Evolutionary conservation across 1,139 yeast genomes (phyloP).

Genomic region (Debaryomyces psychrophilus): DNA sequence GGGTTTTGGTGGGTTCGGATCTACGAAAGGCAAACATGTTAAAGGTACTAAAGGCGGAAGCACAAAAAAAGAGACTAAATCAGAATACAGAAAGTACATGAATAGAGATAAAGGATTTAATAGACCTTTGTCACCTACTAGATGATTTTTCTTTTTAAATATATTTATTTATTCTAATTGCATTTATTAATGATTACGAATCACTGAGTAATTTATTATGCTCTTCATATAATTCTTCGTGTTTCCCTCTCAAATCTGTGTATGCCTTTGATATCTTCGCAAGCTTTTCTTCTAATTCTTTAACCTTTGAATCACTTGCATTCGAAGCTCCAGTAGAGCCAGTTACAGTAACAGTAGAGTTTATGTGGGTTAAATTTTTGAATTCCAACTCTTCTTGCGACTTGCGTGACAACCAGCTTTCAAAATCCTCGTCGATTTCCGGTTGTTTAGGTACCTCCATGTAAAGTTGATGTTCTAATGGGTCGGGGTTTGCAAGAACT

Average conservation of each 20-base stretch:
- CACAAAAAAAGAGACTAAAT: slow-evolving; percentile 42
- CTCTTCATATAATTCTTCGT: slow-evolving; percentile 60
- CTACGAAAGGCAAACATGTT: slow-evolving; percentile 65
- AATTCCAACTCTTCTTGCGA: slow-evolving; percentile 57
- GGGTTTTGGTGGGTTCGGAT: slow-evolving; percentile 66
- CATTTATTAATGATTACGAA: slow-evolving; percentile 8
- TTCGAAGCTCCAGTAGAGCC: slow-evolving; percentile 13
- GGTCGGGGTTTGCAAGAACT: slow-evolving; percentile 48
- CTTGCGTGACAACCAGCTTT: slow-evolving; percentile 49
- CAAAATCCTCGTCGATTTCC: slow-evolving; percentile 25
- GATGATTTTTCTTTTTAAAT: slow-evolving; percentile 2
- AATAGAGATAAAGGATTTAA: slow-evolving; percentile 65
- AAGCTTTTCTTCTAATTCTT: slow-evolving; percentile 49
- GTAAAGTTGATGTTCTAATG: slow-evolving; percentile 53
- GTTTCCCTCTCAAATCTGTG: slow-evolving; percentile 57
- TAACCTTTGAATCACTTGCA: slow-evolving; percentile 12
- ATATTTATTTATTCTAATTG: slow-evolving; percentile 8
- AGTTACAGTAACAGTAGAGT: slow-evolving; percentile 34
- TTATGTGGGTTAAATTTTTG: slow-evolving; percentile 40
- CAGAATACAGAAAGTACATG: slow-evolving; percentile 69
- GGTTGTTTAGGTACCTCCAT: slow-evolving; percentile 40
- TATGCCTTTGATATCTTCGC: slow-evolving; percentile 58
- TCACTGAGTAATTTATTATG: slow-evolving; percentile 44
- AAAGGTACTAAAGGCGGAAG: slow-evolving; percentile 54
- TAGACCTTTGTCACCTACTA: slow-evolving; percentile 57